phyloP scores from a whole-genome alignment of 2,329 filamentous ascomycete species.

The Emmonsiellopsis sp. region DNA sequence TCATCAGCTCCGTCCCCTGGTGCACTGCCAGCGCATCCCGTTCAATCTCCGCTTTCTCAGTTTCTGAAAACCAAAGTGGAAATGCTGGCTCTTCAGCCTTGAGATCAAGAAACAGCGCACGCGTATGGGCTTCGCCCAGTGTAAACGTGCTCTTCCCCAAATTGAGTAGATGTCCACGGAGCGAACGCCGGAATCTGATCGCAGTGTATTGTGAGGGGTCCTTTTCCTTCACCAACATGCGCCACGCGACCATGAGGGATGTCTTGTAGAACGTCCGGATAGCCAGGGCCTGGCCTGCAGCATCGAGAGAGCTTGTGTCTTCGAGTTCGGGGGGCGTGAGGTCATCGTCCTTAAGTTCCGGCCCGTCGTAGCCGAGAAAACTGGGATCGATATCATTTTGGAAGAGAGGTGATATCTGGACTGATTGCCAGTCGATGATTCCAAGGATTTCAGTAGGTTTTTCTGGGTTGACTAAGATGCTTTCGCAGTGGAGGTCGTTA shows the following conservation, averaged over 20 bases:
- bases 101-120: neutral
- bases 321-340: slow-evolving; percentile 3
- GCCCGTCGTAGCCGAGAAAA: slow-evolving; percentile 18
- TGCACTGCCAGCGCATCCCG: neutral
- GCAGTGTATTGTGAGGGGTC: neutral
- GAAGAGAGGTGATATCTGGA: slow-evolving; percentile 19
- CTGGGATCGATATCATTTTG: slow-evolving; percentile 17
- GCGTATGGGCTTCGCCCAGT: neutral
- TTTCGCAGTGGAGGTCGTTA: slow-evolving; percentile 20
- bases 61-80: neutral
- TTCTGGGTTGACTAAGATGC: slow-evolving; percentile 21
- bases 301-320: neutral
- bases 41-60: neutral
- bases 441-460: slow-evolving; percentile 16
- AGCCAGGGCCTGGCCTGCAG: neutral
- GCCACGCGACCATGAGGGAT: neutral
- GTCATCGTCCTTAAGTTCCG: slow-evolving; percentile 17
- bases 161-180: neutral
- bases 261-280: neutral
- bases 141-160: neutral
- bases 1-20: neutral
- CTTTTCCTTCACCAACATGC: neutral
- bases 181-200: neutral
- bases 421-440: slow-evolving; percentile 24
- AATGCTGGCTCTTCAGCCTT: neutral